phyloP scores from a whole-genome alignment of 768 basidiomycete genomes.

The Lactifluus volemus region DNA sequence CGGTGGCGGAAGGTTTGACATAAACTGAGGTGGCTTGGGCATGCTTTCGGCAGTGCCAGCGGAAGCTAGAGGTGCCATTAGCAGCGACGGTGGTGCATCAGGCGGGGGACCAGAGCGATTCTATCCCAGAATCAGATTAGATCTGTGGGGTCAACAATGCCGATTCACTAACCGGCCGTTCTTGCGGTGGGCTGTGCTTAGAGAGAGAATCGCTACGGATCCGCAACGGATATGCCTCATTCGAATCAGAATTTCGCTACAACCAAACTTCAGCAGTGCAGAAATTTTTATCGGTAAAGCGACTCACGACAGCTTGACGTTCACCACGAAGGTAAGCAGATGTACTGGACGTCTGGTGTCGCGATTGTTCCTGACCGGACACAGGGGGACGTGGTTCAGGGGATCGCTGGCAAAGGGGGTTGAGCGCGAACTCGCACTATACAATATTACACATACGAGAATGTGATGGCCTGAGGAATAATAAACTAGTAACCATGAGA shows the following conservation, averaged over 20 bases:
- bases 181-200: neutral
- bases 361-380: neutral
- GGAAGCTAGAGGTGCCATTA: neutral
- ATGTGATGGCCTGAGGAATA: neutral
- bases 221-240: neutral
- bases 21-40: slow-evolving; percentile 5
- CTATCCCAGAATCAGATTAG: neutral
- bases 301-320: slow-evolving; percentile 6
- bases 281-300: neutral
- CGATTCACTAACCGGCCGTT: neutral
- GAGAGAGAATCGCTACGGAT: neutral
- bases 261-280: neutral
- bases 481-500: neutral
- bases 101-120: neutral
- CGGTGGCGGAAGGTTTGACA: slow-evolving; percentile 10
- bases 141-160: neutral
- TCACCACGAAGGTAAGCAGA: slow-evolving; percentile 1
- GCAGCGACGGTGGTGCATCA: neutral
- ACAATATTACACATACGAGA: neutral
- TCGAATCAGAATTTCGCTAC: neutral
- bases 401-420: slow-evolving; percentile 1
- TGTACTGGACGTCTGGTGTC: neutral
- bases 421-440: neutral
- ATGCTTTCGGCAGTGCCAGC: neutral
- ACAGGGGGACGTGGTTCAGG: neutral